Base-by-base conservation (phyloP, 1,139 yeast species). In the Candida anutae region DNA sequence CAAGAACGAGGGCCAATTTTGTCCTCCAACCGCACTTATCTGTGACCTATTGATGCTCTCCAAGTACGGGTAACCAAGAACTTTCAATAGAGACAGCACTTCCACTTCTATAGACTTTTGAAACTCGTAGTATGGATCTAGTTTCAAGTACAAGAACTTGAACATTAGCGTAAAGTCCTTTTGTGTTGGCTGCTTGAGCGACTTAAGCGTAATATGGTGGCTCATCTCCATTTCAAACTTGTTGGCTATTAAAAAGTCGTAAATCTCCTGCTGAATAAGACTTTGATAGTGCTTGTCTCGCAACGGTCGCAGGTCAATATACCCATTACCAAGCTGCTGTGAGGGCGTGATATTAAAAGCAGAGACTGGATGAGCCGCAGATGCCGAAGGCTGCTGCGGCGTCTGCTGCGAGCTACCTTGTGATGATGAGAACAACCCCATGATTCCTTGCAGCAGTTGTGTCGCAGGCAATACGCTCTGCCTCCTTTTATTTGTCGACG, bases 1-100 rank as follows among this genome's bases (percentile, higher is more conserved):
- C 28, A 87, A 55, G 43, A 84, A 81, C 14, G 73, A 70, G 12
- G 85, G 88, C 96, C 96, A 85, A 43, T 79, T 79, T 33, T 80
- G 80, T 1, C 95, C 94, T 2, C 95, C 95, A 5, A 85, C 95
- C 0, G 95, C 95, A 27, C 88, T 77, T 19, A 87, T 77, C 48
- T 84, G 94, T 1, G 90, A 78, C 44, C 87, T 74, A 50, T 79
- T 82, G 25, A 87, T 77, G 1, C 82, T 65, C 24, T 83, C 94
- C 33, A 85, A 52, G 49, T 79, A 84, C 1, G 97, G 96, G 46
- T 87, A 88, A 29, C 72, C 73, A 35, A 85, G 53, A 18, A 66
- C 64, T 45, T 74, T 77, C 39, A 88, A 56, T 11, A 84, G 57
- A 13, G 70, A 65, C 40, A 77, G 78, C 8, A 87, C 83, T 37